Evolutionary conservation across 2,329 filamentous ascomycete genomes (phyloP).

Genomic region (Magnaporthiopsis rhizophila): DNA sequence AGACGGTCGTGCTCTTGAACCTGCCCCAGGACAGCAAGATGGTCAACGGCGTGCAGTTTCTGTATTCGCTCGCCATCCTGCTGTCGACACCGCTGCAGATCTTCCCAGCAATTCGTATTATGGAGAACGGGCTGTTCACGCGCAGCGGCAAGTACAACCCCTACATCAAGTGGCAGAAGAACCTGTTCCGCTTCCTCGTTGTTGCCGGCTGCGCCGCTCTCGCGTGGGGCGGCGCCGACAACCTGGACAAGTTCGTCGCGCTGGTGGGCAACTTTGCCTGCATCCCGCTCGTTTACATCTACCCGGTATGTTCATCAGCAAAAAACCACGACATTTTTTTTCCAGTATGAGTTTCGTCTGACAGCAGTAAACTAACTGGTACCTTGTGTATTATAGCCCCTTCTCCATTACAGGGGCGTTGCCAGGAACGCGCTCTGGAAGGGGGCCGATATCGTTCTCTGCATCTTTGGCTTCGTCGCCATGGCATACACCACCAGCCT

Average conservation of each 20-base stretch:
- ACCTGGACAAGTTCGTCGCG: constrained; percentile 95
- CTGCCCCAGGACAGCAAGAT: constrained; percentile 91
- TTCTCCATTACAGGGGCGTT: constrained; percentile 80
- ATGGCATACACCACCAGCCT: constrained; percentile 89
- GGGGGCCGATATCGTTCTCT: constrained; percentile 64
- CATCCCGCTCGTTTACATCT: constrained; percentile 94
- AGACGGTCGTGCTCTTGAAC: constrained; percentile 94
- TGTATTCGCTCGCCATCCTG: constrained; percentile 96
- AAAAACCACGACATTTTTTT: constrained; percentile 1
- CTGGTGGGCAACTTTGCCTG: constrained; percentile 96
- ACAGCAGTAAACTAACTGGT: not conserved
- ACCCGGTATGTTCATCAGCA: constrained; percentile 66
- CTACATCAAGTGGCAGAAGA: constrained; percentile 99
- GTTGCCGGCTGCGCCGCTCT: constrained; percentile 80
- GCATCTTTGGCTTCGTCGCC: constrained; percentile 73
- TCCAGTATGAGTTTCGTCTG: not conserved
- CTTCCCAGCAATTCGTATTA: constrained; percentile 95
- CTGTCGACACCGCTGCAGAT: constrained; percentile 93
- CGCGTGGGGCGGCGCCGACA: constrained; percentile 85
- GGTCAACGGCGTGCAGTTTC: constrained; percentile 91
- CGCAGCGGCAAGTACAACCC: constrained; percentile 95
- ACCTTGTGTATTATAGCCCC: constrained; percentile 57
- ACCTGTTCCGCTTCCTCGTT: constrained; percentile 87
- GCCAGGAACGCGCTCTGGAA: constrained; percentile 62
- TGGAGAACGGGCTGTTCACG: constrained; percentile 88